phyloP scores from a whole-genome alignment of 345 rosid genomes.

The Eucalyptus regnans region DNA sequence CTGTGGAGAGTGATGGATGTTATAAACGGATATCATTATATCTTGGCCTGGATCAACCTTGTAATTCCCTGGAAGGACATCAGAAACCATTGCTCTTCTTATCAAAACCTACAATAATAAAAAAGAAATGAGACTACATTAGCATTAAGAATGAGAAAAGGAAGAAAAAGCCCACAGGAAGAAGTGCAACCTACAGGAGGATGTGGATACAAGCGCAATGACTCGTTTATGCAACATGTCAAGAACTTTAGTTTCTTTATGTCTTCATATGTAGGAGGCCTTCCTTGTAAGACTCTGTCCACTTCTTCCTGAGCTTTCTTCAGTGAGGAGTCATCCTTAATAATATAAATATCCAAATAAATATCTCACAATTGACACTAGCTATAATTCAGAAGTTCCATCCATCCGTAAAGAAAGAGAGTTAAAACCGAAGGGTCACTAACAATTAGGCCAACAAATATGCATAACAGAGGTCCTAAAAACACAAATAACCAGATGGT shows the following conservation, averaged over 20 bases:
- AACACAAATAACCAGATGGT: background rate
- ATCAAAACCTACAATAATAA: slow-evolving; percentile 47
- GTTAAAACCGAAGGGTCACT: background rate
- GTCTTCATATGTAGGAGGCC: slow-evolving; percentile 63
- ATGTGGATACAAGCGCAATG: slow-evolving; percentile 90
- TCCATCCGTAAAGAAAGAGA: background rate
- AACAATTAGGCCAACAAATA: background rate
- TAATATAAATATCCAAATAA: background rate
- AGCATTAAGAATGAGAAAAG: background rate
- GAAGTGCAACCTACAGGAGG: slow-evolving; percentile 71
- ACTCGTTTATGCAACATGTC: slow-evolving; percentile 82
- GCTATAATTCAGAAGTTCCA: background rate
- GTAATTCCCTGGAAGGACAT: slow-evolving; percentile 82
- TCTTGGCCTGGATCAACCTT: slow-evolving; percentile 90
- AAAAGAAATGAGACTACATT: background rate
- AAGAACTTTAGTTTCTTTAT: slow-evolving; percentile 70
- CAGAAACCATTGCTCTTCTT: slow-evolving; percentile 84
- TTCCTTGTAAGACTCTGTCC: slow-evolving; percentile 69
- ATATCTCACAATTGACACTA: background rate
- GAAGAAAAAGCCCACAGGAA: background rate
- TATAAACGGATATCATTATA: slow-evolving; percentile 91
- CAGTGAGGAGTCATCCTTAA: slow-evolving; percentile 47
- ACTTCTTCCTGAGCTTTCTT: slow-evolving; percentile 83
- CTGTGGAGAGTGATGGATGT: slow-evolving; percentile 81
- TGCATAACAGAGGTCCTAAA: background rate